Evolutionary conservation across 1,284 basidiomycete genomes (phyloP), one percentile per base, ranked within the genome.

Genomic region (Pulveroboletus sp.): DNA sequence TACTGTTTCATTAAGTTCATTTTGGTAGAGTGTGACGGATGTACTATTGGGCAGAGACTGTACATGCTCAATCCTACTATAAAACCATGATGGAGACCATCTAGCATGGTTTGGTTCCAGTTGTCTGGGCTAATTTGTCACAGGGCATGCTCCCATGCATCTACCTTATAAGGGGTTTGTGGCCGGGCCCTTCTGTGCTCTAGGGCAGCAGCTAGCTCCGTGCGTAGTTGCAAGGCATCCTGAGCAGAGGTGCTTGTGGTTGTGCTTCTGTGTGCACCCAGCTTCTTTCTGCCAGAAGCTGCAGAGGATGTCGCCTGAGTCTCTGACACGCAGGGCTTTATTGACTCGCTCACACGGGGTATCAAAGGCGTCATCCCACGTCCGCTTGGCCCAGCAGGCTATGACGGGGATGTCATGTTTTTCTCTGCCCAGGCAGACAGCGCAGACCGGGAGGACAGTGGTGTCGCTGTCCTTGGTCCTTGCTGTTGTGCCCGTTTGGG

Each of bases 281-380:
- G 4, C 6, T 6, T 47, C 32, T 6, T 6, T 3, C 3, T 47
- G 32, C 32, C 32, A 47, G 2, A 4, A 3, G 13, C 32, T 47
- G 5, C 32, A 47, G 9, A 47, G 6, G 7, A 9, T 46, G 7
- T 2, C 0, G 0, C 29, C 13, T 8, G 6, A 4, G 0, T 32
- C n/a, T 3, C 8, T 32, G 12, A 8, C 17, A 8, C 7, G 8
- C 6, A 46, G 4, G 0, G n/a, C 45, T 19, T 46, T 46, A 17
- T 46, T 46, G 29, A 46, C n/a, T 4, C 13, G 8, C 6, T 46
- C n/a, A 15, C n/a, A n/a, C 3, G 7, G 9, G 1, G 29, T 46
- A n/a, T 46, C 8, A 3, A 19, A 17, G 2, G n/a, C 7, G 6
- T 19, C 4, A 9, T 33, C 21, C 24, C 47, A 48, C 4, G 12